Evolutionary conservation across 495 filamentous ascomycete species (phyloP), one percentile per base, ranked within the genome.

Genomic region (Aspergillus carlsbadensis): DNA sequence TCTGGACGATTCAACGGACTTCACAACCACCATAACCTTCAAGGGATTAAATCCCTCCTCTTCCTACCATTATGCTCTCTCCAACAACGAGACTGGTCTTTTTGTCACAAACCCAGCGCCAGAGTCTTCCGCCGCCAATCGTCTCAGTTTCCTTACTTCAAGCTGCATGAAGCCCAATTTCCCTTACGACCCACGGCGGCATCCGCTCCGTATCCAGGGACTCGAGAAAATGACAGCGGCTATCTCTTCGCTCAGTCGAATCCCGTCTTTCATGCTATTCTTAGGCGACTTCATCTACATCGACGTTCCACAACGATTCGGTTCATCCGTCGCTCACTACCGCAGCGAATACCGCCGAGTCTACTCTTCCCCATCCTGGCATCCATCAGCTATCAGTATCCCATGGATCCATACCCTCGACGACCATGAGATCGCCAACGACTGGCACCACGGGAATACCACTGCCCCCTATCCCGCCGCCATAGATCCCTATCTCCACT

Each of bases 261-360:
- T 83, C 21, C 70, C 76, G 13, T 81, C 90, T 0, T 98, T 98
- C 61, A 97, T 98, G 92, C 81, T 98, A 21, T 98, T 98, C 78
- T 84, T 98, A 0, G 94, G 93, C n/a, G 94, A 98, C 66, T 98
- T 97, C 68, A 96, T 98, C 67, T 98, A 98, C 67, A 86, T 95
- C 58, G 94, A 98, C 56, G 91, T 97, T 0, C 94, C 94, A 0
- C 78, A 82, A 26, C 84, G 87, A 34, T 87, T 91, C 60, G 92
- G 90, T 11, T 84, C 78, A 17, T 78, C 81, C 4, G 74, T 81
- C 10, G 84, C 89, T 42, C 84, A 87, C 64, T 97, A 97, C 71
- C 86, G 94, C 33, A 80, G 87, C 58, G 90, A 96, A 67, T 98
- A 98, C 69, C 87, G 93, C 21, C 90, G 93, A 60, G 83, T 96